Base-by-base conservation (phyloP, 2,329 filamentous ascomycete genomes). In the Fusarium mexicanum region DNA sequence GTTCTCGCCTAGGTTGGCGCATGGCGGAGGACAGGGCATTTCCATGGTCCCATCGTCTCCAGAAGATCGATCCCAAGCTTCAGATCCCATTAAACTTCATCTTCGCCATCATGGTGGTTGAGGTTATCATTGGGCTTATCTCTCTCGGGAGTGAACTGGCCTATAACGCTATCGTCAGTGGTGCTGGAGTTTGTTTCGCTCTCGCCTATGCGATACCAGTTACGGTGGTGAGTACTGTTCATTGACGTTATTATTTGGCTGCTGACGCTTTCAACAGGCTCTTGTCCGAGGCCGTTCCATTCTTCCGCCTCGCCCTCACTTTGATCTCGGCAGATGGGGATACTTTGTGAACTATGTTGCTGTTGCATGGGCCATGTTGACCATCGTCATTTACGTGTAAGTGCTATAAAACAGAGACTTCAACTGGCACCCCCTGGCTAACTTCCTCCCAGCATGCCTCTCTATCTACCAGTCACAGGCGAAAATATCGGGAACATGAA, bases 401-500 rank as follows among this genome's bases (percentile, higher is more conserved):
- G 46, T 48, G 9, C 20, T 29, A 16, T 4, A 29, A 4, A 11
- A 12, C 3, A 10, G 26, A 29, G 13, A 29, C 26, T 22, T 29
- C 4, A 47, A 29, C 5, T 20, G 12, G 24, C 5, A 16, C 3
- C 0, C 18, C 18, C 5, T 22, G 18, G 3, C 18, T 47, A 16
- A 47, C 26, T 18, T 10, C 10, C 24, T 13, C 2, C 3, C 17
- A 71, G 68, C 3, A 64, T 71, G 57, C 68, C 68, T 7, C 40
- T 71, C 1, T 69, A 69, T 29, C 40, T 71, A 7, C 68, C 65
- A 6, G 68, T 71, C 5, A 62, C 58, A 0, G 64, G 63, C 1
- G 54, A 57, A 3, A 69, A 71, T 12, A 71, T 71, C 1, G 60
- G 53, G 1, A 71, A 71, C 16, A 71, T 71, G 68, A 71, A 71